phyloP scores from a whole-genome alignment of 2,329 filamentous ascomycete species.

The Penicillium sclerotiorum region DNA sequence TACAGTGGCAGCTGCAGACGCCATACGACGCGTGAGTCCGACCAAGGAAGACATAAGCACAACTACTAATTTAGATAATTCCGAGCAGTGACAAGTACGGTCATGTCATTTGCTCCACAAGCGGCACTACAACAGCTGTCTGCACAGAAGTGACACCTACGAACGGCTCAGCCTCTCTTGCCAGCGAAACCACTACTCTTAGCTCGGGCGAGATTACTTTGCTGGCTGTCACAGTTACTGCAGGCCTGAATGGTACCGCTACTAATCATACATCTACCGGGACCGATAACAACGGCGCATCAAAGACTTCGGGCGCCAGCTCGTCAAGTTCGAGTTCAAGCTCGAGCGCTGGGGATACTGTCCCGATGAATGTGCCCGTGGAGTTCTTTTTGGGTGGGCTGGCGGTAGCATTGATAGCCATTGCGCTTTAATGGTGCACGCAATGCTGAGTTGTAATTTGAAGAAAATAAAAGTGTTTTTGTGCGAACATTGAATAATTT shows the following conservation, averaged over 20 bases:
- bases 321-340: background rate
- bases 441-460: background rate
- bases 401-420: background rate
- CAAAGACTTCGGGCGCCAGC: background rate
- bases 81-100: constrained; percentile 5
- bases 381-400: background rate
- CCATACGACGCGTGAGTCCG: background rate
- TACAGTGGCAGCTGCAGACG: constrained; percentile 5
- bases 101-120: constrained; percentile 20
- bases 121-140: constrained; percentile 15
- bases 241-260: constrained; percentile 1
- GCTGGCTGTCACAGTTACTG: constrained; percentile 25
- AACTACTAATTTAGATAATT: background rate
- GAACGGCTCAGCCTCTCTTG: background rate
- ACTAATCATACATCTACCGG: background rate
- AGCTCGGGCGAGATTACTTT: constrained; percentile 8
- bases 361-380: background rate
- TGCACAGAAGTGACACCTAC: constrained; percentile 15
- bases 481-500: background rate
- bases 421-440: background rate
- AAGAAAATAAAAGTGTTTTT: background rate
- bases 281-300: background rate
- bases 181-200: background rate
- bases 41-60: background rate
- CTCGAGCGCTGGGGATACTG: background rate